Evolutionary conservation across 768 basidiomycete genomes (phyloP).

Genomic region (Russula ochroleuca): DNA sequence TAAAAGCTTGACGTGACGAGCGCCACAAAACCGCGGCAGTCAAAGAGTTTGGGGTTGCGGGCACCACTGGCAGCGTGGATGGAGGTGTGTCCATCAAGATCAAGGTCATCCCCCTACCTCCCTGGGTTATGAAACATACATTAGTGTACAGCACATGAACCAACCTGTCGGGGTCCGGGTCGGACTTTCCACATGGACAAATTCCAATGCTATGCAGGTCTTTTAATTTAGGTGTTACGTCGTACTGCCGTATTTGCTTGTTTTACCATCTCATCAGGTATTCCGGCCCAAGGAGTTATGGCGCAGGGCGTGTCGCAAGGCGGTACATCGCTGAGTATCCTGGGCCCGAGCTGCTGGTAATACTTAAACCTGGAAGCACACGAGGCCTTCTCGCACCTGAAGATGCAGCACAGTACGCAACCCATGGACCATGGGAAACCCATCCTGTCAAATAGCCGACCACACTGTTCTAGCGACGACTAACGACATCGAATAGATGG

Average conservation of each 20-base stretch:
- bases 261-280: neutral
- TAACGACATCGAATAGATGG: too few species aligned
- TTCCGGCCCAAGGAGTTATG: neutral
- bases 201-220: neutral
- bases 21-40: too few species aligned
- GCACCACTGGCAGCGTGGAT: neutral
- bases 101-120: neutral
- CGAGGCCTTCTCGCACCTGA: neutral
- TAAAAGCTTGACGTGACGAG: too few species aligned
- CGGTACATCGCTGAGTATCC: neutral
- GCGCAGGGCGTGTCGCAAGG: neutral
- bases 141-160: neutral
- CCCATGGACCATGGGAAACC: neutral
- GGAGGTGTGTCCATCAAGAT: neutral
- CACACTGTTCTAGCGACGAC: too few species aligned
- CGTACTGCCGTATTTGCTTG: neutral
- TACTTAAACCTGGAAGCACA: neutral
- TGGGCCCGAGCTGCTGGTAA: neutral
- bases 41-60: neutral
- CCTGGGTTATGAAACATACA: neutral
- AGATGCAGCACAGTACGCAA: neutral
- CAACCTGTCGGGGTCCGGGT: too few species aligned
- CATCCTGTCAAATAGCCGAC: neutral
- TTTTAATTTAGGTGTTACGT: neutral
- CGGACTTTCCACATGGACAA: neutral